These are phyloP conservation scores for Gossypium ekmanianum DNA, from an alignment of 345 rosid species.

Conservation along the genomic window DNA sequence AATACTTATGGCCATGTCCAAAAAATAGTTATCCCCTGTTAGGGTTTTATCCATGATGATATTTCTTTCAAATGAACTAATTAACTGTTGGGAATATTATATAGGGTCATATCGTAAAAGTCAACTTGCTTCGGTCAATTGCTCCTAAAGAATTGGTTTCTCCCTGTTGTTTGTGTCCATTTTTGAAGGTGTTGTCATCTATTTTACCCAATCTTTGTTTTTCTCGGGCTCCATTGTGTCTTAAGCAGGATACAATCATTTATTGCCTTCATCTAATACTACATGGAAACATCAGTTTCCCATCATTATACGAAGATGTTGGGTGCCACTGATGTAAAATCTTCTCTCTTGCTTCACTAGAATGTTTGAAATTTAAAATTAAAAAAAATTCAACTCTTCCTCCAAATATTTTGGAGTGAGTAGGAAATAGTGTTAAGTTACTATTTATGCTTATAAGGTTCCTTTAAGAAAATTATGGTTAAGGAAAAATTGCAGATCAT, in stretches of 20 bases:
- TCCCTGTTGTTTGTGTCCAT: background rate
- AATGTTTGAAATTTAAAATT: no score
- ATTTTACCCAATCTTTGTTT: background rate
- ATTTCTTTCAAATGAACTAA: background rate
- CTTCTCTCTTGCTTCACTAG: no score
- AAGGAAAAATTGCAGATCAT: no score
- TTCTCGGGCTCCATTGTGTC: background rate
- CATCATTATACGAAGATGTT: no score
- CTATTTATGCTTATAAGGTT: no score
- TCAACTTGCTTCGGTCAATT: background rate
- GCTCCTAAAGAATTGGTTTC: background rate
- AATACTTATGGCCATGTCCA: background rate
- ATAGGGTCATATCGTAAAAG: background rate
- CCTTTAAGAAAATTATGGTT: no score
- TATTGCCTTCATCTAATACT: background rate
- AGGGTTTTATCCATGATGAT: background rate
- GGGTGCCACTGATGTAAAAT: no score
- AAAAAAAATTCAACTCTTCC: no score
- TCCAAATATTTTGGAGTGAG: no score
- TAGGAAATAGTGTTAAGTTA: no score
- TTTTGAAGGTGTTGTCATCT: background rate
- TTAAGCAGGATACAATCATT: background rate
- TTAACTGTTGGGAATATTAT: background rate
- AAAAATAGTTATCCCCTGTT: background rate
- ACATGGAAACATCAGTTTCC: no score